phyloP scores from a whole-genome alignment of 2,329 filamentous ascomycete species.

The Thelonectria blattea region DNA sequence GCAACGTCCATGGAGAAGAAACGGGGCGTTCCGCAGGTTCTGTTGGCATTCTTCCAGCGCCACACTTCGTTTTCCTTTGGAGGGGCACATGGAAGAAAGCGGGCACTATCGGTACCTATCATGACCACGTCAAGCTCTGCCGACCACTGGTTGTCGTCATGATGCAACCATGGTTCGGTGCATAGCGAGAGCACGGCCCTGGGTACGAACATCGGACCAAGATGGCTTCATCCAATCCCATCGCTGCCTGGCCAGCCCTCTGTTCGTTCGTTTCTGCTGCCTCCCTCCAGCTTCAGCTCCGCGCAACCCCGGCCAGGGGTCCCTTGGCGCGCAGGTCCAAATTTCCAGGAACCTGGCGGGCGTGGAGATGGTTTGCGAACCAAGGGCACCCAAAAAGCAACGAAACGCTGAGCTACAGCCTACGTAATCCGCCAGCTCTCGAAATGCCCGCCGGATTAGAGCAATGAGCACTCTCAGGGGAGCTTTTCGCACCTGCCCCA shows the following conservation, averaged over 20 bases:
- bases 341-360: constrained; percentile 35
- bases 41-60: not conserved
- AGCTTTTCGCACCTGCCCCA: constrained; percentile 23
- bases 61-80: not conserved
- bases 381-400: constrained; percentile 28
- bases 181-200: constrained; percentile 1
- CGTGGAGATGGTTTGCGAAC: constrained; percentile 26
- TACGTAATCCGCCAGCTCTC: constrained; percentile 26
- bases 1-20: not conserved
- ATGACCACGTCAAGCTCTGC: not conserved
- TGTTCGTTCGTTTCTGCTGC: constrained; percentile 24
- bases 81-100: not conserved
- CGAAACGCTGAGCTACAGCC: constrained; percentile 20
- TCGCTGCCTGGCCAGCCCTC: constrained; percentile 23
- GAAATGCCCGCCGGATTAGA: constrained; percentile 28
- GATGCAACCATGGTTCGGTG: constrained; percentile 14
- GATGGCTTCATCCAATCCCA: constrained; percentile 20
- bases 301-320: constrained; percentile 36
- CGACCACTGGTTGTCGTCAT: constrained; percentile 6
- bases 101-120: not conserved
- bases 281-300: constrained; percentile 28
- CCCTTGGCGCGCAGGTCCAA: constrained; percentile 38
- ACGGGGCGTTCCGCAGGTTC: not conserved
- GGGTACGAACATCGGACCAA: not conserved
- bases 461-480: constrained; percentile 1